Conservation (phyloP, 192 early-diverging fungal species). For the Spizellomyces punctatus region DNA sequence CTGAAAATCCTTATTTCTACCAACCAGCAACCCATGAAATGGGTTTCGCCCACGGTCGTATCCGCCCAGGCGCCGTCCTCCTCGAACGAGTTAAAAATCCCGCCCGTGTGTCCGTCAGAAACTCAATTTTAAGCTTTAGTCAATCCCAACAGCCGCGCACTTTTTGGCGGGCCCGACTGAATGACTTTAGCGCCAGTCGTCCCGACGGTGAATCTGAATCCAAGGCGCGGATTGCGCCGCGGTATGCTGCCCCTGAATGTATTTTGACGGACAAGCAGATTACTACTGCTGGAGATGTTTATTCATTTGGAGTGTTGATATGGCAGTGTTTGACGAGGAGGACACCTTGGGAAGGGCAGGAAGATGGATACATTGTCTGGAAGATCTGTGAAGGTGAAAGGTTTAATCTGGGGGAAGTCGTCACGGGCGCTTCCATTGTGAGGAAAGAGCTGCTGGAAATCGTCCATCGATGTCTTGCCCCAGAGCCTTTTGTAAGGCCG, state of each 20-base stretch:
- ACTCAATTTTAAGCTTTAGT: conserved; percentile 12
- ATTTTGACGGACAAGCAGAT: not conserved
- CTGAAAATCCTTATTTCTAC: not conserved
- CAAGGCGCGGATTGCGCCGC: conserved; percentile 16
- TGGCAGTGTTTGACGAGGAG: conserved; percentile 31
- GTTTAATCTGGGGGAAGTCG: conserved; percentile 1
- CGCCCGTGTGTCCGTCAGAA: conserved; percentile 18
- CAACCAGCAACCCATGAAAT: conserved; percentile 18
- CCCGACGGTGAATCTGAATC: conserved; percentile 8
- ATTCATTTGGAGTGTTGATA: conserved; percentile 19
- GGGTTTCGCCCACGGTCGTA: conserved; percentile 22
- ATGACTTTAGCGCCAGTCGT: conserved; percentile 11
- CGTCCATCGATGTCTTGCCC: not conserved
- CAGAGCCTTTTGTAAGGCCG: conserved; percentile 9
- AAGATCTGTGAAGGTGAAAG: conserved; percentile 32
- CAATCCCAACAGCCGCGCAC: conserved; percentile 16
- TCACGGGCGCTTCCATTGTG: not conserved
- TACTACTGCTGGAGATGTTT: conserved; percentile 19
- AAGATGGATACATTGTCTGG: conserved; percentile 26
- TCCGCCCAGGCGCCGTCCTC: conserved; percentile 23
- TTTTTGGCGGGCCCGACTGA: conserved; percentile 30
- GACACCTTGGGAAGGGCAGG: conserved; percentile 29
- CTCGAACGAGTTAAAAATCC: conserved; percentile 29
- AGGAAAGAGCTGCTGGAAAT: conserved; percentile 12
- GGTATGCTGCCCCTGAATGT: conserved; percentile 25